Conservation (phyloP, 2,329 filamentous ascomycete species). For the Ascosphaera pollenicola region DNA sequence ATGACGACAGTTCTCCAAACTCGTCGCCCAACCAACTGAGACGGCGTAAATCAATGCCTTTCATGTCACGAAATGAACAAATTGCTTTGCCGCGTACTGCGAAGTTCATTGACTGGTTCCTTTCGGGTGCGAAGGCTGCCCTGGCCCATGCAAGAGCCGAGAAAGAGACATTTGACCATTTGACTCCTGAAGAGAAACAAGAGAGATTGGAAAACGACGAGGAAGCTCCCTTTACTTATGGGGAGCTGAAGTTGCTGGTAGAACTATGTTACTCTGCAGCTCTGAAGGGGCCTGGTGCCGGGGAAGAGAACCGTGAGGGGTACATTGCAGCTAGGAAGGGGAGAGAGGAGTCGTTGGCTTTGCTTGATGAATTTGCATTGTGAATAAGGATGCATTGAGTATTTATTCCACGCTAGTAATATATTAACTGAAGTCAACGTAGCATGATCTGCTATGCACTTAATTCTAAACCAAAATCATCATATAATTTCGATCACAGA, state of each 20-base stretch:
- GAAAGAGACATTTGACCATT: slow-evolving; percentile 16
- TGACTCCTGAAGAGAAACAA: slow-evolving; percentile 14
- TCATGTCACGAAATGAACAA: slow-evolving; percentile 11
- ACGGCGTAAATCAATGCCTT: too few relatives aligned
- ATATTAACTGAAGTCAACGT: not conserved
- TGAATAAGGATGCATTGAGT: not conserved
- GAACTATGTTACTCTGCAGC: slow-evolving; percentile 25
- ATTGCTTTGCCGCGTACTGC: slow-evolving; percentile 22
- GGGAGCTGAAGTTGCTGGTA: slow-evolving; percentile 22
- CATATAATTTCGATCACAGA: too few relatives aligned
- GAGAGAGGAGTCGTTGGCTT: slow-evolving; percentile 23
- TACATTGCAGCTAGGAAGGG: slow-evolving; percentile 19
- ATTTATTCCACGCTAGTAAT: not conserved
- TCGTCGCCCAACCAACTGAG: too few relatives aligned
- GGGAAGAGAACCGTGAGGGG: too few relatives aligned
- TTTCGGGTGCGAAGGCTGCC: slow-evolving; percentile 23
- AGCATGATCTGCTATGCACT: not conserved
- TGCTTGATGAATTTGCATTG: too few relatives aligned
- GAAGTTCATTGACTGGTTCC: slow-evolving; percentile 26
- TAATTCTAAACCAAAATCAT: too few relatives aligned
- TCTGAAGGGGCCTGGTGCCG: slow-evolving; percentile 20
- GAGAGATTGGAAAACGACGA: slow-evolving; percentile 18
- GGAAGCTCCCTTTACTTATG: slow-evolving; percentile 23
- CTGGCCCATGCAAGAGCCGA: slow-evolving; percentile 23
- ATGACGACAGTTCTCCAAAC: too few relatives aligned